Percentiles rank a stretch among this genome's conserved stretches.
Conservation (phyloP, 2,329 filamentous ascomycete species). For the Cytospora schulzeri region DNA sequence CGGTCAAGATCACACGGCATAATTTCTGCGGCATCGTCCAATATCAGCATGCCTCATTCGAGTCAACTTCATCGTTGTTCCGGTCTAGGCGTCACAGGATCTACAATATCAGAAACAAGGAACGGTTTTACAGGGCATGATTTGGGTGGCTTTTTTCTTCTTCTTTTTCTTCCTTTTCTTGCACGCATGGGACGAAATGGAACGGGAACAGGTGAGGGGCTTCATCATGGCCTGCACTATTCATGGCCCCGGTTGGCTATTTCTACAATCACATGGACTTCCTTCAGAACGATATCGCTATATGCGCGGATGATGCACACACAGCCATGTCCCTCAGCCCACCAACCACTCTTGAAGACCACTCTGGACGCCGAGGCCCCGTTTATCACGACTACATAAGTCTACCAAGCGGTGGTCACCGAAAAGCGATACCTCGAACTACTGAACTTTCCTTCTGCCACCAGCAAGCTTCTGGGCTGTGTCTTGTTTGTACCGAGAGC, state of each 20-base stretch:
- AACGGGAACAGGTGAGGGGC: constrained; percentile 4
- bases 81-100: constrained; percentile 18
- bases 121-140: constrained; percentile 1
- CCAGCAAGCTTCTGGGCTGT: not conserved
- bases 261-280: too few species aligned
- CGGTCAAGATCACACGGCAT: not conserved
- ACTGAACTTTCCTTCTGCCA: not conserved
- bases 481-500: constrained; percentile 12
- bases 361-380: too few species aligned
- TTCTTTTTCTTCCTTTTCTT: not conserved
- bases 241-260: not conserved
- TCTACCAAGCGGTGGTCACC: too few species aligned
- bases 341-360: too few species aligned
- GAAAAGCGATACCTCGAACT: constrained; percentile 22
- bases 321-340: too few species aligned
- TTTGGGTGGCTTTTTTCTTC: not conserved
- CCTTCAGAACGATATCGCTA: too few species aligned
- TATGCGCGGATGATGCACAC: too few species aligned
- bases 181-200: not conserved
- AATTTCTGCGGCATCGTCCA: not conserved
- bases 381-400: too few species aligned
- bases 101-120: constrained; percentile 13
- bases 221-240: not conserved
- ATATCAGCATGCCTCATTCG: not conserved
- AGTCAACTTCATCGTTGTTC: not conserved